phyloP scores from a whole-genome alignment of 108 stramenopile species.

The Cyclotella sp. region DNA sequence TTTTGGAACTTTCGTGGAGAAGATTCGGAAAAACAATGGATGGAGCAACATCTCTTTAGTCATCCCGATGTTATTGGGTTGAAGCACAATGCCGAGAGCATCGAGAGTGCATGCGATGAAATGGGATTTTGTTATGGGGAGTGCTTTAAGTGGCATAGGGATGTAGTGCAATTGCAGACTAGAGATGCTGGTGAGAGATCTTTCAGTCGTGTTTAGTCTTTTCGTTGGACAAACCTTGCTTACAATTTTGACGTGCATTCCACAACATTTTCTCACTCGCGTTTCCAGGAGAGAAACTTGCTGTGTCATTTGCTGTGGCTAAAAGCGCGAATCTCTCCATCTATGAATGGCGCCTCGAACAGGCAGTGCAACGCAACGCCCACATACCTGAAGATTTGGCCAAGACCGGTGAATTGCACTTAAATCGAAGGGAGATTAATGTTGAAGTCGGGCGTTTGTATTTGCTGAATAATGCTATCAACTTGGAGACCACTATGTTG shows the following conservation, averaged over 20 bases:
- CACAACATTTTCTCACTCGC: not conserved
- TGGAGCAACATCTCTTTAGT: constrained; percentile 43
- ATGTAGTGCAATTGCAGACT: constrained; percentile 53
- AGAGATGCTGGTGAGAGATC: constrained; percentile 45
- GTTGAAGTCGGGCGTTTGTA: constrained; percentile 52
- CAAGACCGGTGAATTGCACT: constrained; percentile 44
- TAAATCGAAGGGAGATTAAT: constrained; percentile 49
- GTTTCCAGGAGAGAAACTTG: constrained; percentile 47
- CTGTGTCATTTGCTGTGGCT: constrained; percentile 55
- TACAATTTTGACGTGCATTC: not conserved
- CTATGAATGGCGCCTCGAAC: constrained; percentile 51
- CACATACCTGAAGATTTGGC: constrained; percentile 61
- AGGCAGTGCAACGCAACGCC: constrained; percentile 48
- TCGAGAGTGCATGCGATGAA: constrained; percentile 55
- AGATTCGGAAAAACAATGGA: constrained; percentile 40
- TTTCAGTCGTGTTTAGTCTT: not conserved
- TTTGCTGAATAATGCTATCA: constrained; percentile 58
- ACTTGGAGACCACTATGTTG: constrained; percentile 54
- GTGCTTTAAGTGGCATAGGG: constrained; percentile 41
- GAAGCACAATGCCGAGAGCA: constrained; percentile 38
- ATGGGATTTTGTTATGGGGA: constrained; percentile 58
- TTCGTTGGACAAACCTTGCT: not conserved
- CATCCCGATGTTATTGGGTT: constrained; percentile 43
- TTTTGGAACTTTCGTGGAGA: constrained; percentile 58
- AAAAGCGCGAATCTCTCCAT: constrained; percentile 50